phyloP scores from a whole-genome alignment of 441 rosid genomes.

The Macaranga tanarius region DNA sequence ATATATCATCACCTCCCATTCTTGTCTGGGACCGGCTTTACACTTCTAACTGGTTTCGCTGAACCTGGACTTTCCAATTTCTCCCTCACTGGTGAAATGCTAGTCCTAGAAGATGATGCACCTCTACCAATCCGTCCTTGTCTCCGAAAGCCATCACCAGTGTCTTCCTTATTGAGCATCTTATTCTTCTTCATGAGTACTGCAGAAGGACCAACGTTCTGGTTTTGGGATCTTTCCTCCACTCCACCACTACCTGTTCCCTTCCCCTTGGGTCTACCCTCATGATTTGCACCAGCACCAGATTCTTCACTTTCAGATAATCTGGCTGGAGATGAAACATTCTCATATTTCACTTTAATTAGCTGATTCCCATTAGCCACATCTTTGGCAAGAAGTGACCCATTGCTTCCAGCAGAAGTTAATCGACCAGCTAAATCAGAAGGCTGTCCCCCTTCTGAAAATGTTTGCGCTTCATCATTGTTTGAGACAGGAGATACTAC shows the following conservation, averaged over 20 bases:
- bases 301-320: conserved; percentile 64
- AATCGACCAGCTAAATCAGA: conserved; percentile 41
- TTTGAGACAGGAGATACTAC: conserved; percentile 56
- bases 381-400: conserved; percentile 34
- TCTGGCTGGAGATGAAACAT: conserved; percentile 48
- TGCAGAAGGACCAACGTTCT: conserved; percentile 35
- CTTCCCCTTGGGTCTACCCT: conserved; percentile 41
- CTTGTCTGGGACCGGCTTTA: conserved; percentile 45
- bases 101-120: conserved; percentile 36
- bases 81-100: conserved; percentile 41
- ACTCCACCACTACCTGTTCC: conserved; percentile 34
- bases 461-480: conserved; percentile 45
- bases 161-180: conserved; percentile 37
- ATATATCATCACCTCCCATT: conserved; percentile 42
- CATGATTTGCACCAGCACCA: conserved; percentile 46
- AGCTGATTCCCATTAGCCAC: conserved; percentile 36
- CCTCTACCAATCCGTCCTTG: conserved; percentile 57
- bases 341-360: conserved; percentile 44
- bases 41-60: conserved; percentile 43
- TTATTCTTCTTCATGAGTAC: conserved; percentile 41
- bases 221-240: conserved; percentile 38
- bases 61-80: conserved; percentile 45
- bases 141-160: conserved; percentile 47
- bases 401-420: conserved; percentile 39
- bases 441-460: conserved; percentile 41